Evolutionary conservation across 2,329 filamentous ascomycete genomes (phyloP).

Genomic region (Tolypocladium sp.): DNA sequence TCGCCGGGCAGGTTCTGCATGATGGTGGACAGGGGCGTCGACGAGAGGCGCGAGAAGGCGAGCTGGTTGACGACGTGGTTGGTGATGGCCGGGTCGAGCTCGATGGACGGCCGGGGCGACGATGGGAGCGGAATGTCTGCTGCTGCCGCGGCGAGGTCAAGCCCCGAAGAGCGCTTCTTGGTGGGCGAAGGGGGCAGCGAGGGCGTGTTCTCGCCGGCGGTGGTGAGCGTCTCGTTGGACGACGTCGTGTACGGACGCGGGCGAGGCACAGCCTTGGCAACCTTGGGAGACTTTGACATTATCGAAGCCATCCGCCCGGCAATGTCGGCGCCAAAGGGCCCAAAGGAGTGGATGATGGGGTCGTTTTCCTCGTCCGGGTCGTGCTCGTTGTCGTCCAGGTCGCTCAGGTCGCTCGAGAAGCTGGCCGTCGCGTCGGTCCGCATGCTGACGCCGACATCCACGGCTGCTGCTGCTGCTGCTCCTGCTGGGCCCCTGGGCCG

Average conservation of each 20-base stretch:
- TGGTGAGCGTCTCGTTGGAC: constrained; percentile 12
- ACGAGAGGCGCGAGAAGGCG: constrained; percentile 86
- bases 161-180: constrained; percentile 8
- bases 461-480: neutral
- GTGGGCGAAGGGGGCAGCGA: constrained; percentile 13
- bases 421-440: constrained; percentile 40
- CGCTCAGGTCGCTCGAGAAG: constrained; percentile 47
- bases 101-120: constrained; percentile 14
- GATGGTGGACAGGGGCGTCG: constrained; percentile 82
- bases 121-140: constrained; percentile 1
- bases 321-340: constrained; percentile 78
- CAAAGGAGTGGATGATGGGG: constrained; percentile 84
- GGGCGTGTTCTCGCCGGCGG: constrained; percentile 7
- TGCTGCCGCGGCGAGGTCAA: neutral
- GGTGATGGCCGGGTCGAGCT: constrained; percentile 40
- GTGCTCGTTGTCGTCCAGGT: constrained; percentile 52
- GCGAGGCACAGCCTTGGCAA: constrained; percentile 13
- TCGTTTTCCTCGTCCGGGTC: constrained; percentile 92
- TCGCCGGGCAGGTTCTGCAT: constrained; percentile 72
- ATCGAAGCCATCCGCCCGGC: constrained; percentile 76
- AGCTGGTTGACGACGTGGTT: constrained; percentile 95
- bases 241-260: constrained; percentile 12
- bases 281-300: constrained; percentile 56
- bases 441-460: constrained; percentile 32
- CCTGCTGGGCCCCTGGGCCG: constrained; percentile 13